These are phyloP conservation scores for Botrytis medusae DNA, from an alignment of 2,329 filamentous ascomycete genomes.

Conservation along the genomic window DNA sequence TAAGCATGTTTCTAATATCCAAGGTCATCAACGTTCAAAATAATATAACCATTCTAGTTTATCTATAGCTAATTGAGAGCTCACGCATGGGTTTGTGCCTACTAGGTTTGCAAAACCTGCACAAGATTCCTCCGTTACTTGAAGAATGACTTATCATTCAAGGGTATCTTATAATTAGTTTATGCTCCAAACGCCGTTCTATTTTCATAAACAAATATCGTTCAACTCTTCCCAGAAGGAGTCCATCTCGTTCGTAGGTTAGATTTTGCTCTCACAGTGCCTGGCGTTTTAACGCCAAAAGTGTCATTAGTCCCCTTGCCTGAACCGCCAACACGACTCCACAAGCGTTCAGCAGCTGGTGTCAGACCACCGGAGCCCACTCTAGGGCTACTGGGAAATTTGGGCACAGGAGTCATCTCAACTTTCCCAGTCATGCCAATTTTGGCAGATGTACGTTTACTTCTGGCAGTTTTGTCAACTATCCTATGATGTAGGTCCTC, in stretches of 20 bases:
- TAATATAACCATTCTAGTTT: neutral
- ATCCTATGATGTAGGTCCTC: slow-evolving; percentile 83
- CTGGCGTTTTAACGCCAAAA: slow-evolving; percentile 36
- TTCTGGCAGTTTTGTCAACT: slow-evolving; percentile 77
- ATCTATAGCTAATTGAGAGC: neutral
- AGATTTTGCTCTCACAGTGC: slow-evolving; percentile 34
- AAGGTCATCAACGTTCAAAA: neutral
- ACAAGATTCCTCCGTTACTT: neutral
- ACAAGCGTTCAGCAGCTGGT: slow-evolving; percentile 70
- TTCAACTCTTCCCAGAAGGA: slow-evolving; percentile 24
- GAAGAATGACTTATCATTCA: neutral
- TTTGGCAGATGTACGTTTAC: slow-evolving; percentile 62
- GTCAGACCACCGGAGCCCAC: slow-evolving; percentile 58
- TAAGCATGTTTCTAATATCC: neutral
- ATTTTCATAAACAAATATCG: neutral
- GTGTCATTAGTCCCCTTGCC: slow-evolving; percentile 35
- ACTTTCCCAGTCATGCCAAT: slow-evolving; percentile 60
- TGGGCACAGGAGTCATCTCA: slow-evolving; percentile 63
- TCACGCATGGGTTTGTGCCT: neutral
- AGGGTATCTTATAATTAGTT: slow-evolving; percentile 18
- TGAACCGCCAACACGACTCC: slow-evolving; percentile 57
- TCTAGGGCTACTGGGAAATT: slow-evolving; percentile 66
- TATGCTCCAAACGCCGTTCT: slow-evolving; percentile 2
- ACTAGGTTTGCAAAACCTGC: neutral
- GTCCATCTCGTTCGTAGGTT: slow-evolving; percentile 36